These are phyloP conservation scores for Candida sakaeoensis DNA, from an alignment of 805 yeast species.

Conservation along the genomic window DNA sequence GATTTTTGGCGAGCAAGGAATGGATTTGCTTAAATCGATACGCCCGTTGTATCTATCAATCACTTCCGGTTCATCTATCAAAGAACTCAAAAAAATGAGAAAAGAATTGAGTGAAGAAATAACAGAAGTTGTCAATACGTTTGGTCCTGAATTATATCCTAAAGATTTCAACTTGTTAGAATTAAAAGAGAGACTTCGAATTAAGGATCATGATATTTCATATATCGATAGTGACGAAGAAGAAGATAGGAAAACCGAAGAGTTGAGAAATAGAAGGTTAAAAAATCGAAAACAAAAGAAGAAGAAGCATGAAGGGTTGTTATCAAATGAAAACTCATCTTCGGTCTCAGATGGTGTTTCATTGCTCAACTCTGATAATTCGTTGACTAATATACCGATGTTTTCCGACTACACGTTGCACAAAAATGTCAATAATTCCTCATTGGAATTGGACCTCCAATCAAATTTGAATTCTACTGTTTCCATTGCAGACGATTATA, in stretches of 20 bases:
- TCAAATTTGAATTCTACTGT: constrained; percentile 25
- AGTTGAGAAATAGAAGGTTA: constrained; percentile 41
- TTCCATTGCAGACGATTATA: constrained; percentile 34
- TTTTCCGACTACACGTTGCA: constrained; percentile 49
- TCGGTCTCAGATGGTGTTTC: constrained; percentile 60
- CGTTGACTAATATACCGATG: constrained; percentile 63
- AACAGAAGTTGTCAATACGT: constrained; percentile 71
- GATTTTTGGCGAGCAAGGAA: constrained; percentile 87
- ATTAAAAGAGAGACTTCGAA: constrained; percentile 36
- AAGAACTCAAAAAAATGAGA: constrained; percentile 59
- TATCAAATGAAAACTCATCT: constrained; percentile 17
- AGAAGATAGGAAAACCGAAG: constrained; percentile 48
- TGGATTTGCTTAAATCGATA: constrained; percentile 80
- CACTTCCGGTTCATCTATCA: constrained; percentile 52
- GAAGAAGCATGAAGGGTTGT: neutral
- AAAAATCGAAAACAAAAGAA: constrained; percentile 17
- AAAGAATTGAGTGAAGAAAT: constrained; percentile 64
- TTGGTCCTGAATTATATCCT: constrained; percentile 83
- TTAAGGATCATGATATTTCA: constrained; percentile 20
- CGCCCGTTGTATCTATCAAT: constrained; percentile 74
- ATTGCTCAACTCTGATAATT: constrained; percentile 57
- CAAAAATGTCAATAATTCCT: constrained; percentile 23
- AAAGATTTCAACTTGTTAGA: constrained; percentile 64
- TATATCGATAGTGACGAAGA: constrained; percentile 44
- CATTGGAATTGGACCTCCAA: constrained; percentile 19